A percentile compares a stretch with the other conserved stretches of the same genome.
phyloP scores from a whole-genome alignment of 2,329 filamentous ascomycete genomes.

The Colletotrichum karsti region DNA sequence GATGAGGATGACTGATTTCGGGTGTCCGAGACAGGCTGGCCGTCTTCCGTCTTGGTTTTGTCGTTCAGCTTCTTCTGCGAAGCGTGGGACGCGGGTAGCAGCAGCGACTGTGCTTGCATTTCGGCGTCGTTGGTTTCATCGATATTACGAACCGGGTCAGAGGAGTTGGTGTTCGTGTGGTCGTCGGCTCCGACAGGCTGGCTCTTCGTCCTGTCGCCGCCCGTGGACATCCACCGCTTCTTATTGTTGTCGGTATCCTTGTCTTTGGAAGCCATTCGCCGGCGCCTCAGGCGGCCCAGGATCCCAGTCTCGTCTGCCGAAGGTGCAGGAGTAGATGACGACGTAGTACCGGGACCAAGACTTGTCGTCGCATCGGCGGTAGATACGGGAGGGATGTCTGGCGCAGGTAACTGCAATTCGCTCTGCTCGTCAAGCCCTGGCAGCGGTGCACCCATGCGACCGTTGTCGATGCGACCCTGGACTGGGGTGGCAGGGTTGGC shows the following conservation, averaged over 20 bases:
- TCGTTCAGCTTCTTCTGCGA: background rate
- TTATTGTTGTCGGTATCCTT: slow-evolving; percentile 5
- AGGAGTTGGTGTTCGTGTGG: background rate
- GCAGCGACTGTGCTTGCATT: background rate
- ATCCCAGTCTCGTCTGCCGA: slow-evolving; percentile 13
- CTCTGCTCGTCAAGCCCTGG: slow-evolving; percentile 17
- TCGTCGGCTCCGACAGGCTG: background rate
- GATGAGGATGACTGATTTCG: background rate
- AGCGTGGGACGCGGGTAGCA: background rate
- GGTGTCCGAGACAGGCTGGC: background rate
- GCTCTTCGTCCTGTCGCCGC: background rate
- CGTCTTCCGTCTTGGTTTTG: background rate
- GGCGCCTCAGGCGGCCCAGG: slow-evolving; percentile 16
- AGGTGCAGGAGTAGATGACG: slow-evolving; percentile 6
- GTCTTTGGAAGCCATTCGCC: slow-evolving; percentile 19
- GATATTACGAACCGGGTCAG: background rate
- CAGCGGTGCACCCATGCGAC: slow-evolving; percentile 17
- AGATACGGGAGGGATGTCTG: background rate
- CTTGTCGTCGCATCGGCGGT: background rate
- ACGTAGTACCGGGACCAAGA: background rate
- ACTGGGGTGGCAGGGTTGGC: slow-evolving; percentile 5
- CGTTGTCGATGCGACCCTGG: slow-evolving; percentile 19
- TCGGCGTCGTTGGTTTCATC: background rate
- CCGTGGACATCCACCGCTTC: background rate
- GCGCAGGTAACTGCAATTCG: slow-evolving; percentile 6